A percentile compares a stretch with the other conserved stretches of the same genome.
Evolutionary conservation across 345 rosid genomes (phyloP).

Genomic region (Eucalyptus viminalis): DNA sequence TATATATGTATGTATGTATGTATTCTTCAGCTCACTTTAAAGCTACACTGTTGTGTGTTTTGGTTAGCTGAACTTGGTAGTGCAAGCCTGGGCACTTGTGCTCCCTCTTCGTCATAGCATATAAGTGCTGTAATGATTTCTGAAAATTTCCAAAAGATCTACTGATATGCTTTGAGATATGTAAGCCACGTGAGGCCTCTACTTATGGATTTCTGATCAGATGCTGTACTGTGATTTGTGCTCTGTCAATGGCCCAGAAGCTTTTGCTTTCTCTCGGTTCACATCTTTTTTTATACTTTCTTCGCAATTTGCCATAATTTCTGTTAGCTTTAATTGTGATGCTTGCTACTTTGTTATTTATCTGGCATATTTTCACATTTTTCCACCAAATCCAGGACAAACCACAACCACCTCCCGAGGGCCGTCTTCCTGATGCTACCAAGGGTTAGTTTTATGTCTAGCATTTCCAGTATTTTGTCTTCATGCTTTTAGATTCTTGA

Average conservation of each 20-base stretch:
- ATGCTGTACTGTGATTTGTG: background rate
- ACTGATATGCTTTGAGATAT: background rate
- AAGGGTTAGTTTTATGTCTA: conserved; percentile 30
- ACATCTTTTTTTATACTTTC: background rate
- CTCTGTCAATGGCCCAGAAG: background rate
- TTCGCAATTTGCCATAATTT: background rate
- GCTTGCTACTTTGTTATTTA: background rate
- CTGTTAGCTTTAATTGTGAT: background rate
- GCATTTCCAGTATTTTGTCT: background rate
- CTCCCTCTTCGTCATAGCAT: background rate
- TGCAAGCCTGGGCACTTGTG: background rate
- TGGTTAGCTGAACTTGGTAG: background rate
- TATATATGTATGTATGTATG: no score
- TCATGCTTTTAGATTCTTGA: background rate
- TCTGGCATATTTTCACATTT: background rate
- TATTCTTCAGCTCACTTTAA: background rate
- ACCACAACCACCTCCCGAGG: conserved; percentile 83
- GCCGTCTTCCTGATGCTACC: conserved; percentile 92
- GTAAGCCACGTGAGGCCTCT: background rate
- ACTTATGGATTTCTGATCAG: background rate
- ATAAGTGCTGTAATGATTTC: background rate
- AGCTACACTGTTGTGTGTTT: background rate
- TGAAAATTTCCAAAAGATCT: background rate
- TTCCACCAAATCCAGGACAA: conserved; percentile 49
- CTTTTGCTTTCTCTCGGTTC: background rate